A percentile compares a stretch with the other conserved stretches of the same genome.
phyloP scores from a whole-genome alignment of 75 land plant genomes.

The Pinus albicaulis region DNA sequence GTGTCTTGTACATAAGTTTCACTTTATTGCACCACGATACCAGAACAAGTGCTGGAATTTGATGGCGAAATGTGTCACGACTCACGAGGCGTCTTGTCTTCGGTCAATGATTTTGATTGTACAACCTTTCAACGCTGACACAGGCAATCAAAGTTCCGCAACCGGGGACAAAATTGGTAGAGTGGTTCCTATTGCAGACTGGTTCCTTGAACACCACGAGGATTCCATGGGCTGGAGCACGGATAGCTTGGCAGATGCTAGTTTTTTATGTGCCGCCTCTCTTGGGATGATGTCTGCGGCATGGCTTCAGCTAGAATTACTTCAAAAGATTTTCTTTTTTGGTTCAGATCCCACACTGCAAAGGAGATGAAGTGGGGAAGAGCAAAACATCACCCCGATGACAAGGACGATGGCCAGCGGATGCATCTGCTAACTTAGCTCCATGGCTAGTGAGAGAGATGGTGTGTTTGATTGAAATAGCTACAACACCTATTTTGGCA shows the following conservation, averaged over 20 bases:
- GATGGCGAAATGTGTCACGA: no score
- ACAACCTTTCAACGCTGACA: no score
- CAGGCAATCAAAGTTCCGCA: no score
- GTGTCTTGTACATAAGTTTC: no score
- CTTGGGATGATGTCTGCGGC: conserved; percentile 98
- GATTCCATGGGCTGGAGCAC: conserved; percentile 98
- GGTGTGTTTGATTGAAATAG: conserved; percentile 97
- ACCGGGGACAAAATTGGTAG: no score
- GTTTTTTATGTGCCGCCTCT: conserved; percentile 81
- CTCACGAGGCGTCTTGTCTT: no score
- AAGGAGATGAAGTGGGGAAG: conserved; percentile 99
- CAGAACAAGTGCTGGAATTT: no score
- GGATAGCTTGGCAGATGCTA: conserved; percentile 93
- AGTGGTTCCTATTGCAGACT: conserved; percentile 82
- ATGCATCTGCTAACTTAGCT: conserved; percentile 99
- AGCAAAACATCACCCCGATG: conserved; percentile 94
- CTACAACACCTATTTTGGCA: conserved; percentile 97
- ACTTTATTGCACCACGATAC: no score
- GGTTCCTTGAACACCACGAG: conserved; percentile 77
- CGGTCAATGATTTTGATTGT: no score
- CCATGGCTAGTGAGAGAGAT: conserved; percentile 97
- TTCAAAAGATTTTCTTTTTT: conserved; percentile 82
- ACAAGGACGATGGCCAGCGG: conserved; percentile 89
- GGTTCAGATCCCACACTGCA: conserved; percentile 99
- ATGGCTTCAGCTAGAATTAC: conserved; percentile 96